Conservation (phyloP, 192 early-diverging fungal species). For the Backusella tuberculispora region DNA sequence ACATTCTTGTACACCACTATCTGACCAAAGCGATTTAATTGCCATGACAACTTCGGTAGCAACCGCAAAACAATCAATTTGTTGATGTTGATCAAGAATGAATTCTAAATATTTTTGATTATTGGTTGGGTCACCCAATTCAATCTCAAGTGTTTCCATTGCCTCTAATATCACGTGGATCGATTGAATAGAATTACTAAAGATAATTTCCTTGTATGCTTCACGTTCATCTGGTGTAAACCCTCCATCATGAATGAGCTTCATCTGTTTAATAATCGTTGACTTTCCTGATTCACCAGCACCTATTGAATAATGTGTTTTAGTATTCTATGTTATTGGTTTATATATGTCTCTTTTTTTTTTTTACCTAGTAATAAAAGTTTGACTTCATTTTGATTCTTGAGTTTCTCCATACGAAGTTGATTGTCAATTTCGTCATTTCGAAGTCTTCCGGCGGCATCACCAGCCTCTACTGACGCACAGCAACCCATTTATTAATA, state of each 20-base stretch:
- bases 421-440: constrained; percentile 93
- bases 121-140: constrained; percentile 62
- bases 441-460: constrained; percentile 74
- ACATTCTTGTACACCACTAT: constrained; percentile 64
- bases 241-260: constrained; percentile 92
- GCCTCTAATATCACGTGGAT: constrained; percentile 95
- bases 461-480: constrained; percentile 69
- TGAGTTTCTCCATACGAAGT: constrained; percentile 76
- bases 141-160: constrained; percentile 85
- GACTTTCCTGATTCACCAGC: constrained; percentile 94
- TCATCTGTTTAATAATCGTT: constrained; percentile 97
- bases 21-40: constrained; percentile 73
- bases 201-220: constrained; percentile 94
- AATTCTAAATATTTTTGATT: constrained; percentile 72
- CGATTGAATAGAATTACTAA: constrained; percentile 91
- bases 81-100: constrained; percentile 84
- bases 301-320: constrained; percentile 56
- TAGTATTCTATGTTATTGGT: too few species aligned
- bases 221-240: constrained; percentile 84
- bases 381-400: constrained; percentile 90
- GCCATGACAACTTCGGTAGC: constrained; percentile 73
- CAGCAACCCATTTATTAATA: constrained; percentile 82
- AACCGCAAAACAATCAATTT: constrained; percentile 83
- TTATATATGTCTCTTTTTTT: background rate
- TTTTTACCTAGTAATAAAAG: constrained; percentile 82